Percentiles rank a stretch among this genome's conserved stretches.
phyloP scores from a whole-genome alignment of 208 protist genomes.

The Trypanosoma avium region DNA sequence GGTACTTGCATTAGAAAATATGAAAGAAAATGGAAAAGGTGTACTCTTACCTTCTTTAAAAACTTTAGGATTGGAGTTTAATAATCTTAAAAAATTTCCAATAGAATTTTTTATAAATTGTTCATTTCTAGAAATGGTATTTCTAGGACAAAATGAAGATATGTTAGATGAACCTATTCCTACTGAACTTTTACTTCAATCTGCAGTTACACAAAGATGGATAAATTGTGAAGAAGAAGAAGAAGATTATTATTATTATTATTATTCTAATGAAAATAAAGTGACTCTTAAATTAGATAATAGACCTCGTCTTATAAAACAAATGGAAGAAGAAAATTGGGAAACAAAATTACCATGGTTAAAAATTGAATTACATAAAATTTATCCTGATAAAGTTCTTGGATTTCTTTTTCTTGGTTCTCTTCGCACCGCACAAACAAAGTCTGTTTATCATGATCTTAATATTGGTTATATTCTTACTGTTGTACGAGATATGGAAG shows the following conservation, averaged over 20 bases:
- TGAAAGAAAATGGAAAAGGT: slow-evolving; percentile 3
- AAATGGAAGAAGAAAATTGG: slow-evolving; percentile 62
- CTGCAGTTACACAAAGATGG: slow-evolving; percentile 15
- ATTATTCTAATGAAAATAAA: too few relatives aligned
- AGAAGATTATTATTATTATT: too few relatives aligned
- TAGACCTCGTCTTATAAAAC: slow-evolving; percentile 60
- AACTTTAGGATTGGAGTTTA: slow-evolving; percentile 72
- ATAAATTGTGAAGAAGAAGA: neutral
- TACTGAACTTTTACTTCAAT: slow-evolving; percentile 29
- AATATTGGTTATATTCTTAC: slow-evolving; percentile 85
- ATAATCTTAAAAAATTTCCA: slow-evolving; percentile 56
- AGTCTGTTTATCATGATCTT: slow-evolving; percentile 78
- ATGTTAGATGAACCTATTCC: slow-evolving; percentile 61
- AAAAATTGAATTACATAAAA: slow-evolving; percentile 76
- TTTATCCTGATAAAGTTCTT: slow-evolving; percentile 89
- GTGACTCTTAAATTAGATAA: slow-evolving; percentile 72
- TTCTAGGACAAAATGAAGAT: slow-evolving; percentile 63
- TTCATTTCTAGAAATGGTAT: slow-evolving; percentile 47
- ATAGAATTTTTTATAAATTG: slow-evolving; percentile 65
- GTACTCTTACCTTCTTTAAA: slow-evolving; percentile 48
- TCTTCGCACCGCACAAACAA: slow-evolving; percentile 77
- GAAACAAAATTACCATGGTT: slow-evolving; percentile 50
- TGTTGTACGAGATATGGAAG: slow-evolving; percentile 63
- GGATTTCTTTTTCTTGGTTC: slow-evolving; percentile 85
- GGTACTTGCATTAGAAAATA: slow-evolving; percentile 23